These are phyloP conservation scores for Gonapodya sp. DNA, from an alignment of 192 early-diverging fungal genomes.

Conservation along the genomic window DNA sequence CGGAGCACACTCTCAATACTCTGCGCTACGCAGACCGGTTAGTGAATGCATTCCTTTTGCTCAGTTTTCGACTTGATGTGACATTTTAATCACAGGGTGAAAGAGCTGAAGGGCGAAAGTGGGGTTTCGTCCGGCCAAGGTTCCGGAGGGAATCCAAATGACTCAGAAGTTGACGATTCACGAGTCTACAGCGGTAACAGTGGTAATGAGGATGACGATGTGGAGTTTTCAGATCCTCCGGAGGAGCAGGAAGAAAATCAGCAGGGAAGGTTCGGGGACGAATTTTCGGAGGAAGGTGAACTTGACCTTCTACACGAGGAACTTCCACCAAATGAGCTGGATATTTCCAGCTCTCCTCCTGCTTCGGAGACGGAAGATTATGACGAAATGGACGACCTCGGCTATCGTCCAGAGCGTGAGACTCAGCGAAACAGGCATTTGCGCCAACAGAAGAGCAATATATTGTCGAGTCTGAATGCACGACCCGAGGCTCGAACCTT, in stretches of 20 bases:
- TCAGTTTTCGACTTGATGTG: slow-evolving; percentile 4
- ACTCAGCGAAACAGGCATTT: background rate
- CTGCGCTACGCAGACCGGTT: slow-evolving; percentile 90
- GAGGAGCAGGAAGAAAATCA: slow-evolving; percentile 17
- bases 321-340: slow-evolving; percentile 31
- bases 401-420: slow-evolving; percentile 11
- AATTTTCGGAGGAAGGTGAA: slow-evolving; percentile 21
- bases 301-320: slow-evolving; percentile 24
- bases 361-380: slow-evolving; percentile 11
- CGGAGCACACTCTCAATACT: slow-evolving; percentile 94
- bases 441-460: slow-evolving; percentile 15
- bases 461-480: slow-evolving; percentile 19
- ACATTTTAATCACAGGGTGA: slow-evolving; percentile 43
- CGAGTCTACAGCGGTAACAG: slow-evolving; percentile 7
- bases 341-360: slow-evolving; percentile 15
- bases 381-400: slow-evolving; percentile 20
- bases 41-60: slow-evolving; percentile 2
- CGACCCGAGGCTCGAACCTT: slow-evolving; percentile 11
- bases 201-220: background rate
- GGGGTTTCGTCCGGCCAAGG: slow-evolving; percentile 3
- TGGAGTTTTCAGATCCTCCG: background rate
- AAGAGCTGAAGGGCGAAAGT: slow-evolving; percentile 42
- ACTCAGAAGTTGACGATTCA: slow-evolving; percentile 9
- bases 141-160: background rate
- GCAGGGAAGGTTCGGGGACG: slow-evolving; percentile 16